Evolutionary conservation across 2,329 filamentous ascomycete genomes (phyloP), one percentile per base, ranked within the genome.

Genomic region (Penicillium sp.): DNA sequence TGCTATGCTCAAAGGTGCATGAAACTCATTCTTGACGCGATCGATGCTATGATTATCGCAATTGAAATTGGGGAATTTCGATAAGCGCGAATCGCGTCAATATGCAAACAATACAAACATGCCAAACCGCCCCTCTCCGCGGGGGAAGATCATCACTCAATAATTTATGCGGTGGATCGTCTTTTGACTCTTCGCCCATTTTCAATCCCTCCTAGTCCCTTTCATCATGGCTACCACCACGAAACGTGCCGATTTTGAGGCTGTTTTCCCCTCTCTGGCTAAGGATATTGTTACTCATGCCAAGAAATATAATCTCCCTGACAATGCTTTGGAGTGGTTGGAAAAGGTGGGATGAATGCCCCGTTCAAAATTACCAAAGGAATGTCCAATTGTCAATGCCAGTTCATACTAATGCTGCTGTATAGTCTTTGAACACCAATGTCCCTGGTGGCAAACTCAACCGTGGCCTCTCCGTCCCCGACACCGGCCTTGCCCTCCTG

Each of bases 391-490:
- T 27, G 25, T 11, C 6, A 27, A 32, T 42, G 9, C 23, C n/a
- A 43, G 23, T 15, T 20, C 38, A 13, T 23, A 20, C 40, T 47
- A 9, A 46, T 37, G 28, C 10, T 25, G 12, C 29, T 12, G 18
- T 8, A 32, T 51, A 95, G 87, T 83, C 77, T 45, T 76, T 96
- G 57, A 77, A 89, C 61, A 76, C 79, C 70, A 98, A 98, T 71
- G 80, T 86, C 5, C 72, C 92, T 37, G 92, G 92, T 54, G 92
- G 92, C 62, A 98, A 98, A 75, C 95, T 89, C 74, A 98, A 98
- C 73, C 87, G 92, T 60, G 92, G 92, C 70, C 93, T 98, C 79
- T 96, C 89, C 32, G 90, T 96, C 44, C 84, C 92, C 52, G 92
- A 98, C 70, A 92, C 88, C 31, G 81, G 82, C 50, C 83, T 86